These are phyloP conservation scores for Acrocalymma vagum DNA, from an alignment of 2,329 filamentous ascomycete species.

Conservation along the genomic window DNA sequence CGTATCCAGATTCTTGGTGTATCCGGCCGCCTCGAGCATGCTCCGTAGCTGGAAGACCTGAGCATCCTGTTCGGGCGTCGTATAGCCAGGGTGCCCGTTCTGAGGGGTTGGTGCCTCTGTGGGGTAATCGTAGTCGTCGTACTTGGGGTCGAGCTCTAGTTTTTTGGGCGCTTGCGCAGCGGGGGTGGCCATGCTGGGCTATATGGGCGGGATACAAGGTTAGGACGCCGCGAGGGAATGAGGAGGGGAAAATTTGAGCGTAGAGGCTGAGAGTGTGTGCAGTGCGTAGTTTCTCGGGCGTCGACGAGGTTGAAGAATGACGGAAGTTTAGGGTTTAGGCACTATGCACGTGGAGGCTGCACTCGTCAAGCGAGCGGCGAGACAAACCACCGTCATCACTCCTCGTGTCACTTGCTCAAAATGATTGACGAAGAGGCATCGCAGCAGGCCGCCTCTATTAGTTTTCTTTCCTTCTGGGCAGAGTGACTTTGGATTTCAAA, in stretches of 20 bases:
- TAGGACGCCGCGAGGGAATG: neutral
- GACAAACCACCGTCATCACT: constrained; percentile 16
- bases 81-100: constrained; percentile 86
- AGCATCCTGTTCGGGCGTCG: constrained; percentile 86
- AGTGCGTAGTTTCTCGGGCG: no score
- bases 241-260: neutral
- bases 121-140: constrained; percentile 96
- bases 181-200: constrained; percentile 40
- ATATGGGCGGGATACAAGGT: neutral
- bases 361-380: constrained; percentile 28
- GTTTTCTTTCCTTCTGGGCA: neutral
- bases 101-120: constrained; percentile 74
- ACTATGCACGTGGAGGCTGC: constrained; percentile 32
- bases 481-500: neutral
- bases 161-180: constrained; percentile 23
- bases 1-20: constrained; percentile 86
- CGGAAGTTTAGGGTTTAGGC: constrained; percentile 28
- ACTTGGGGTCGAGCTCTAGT: constrained; percentile 79
- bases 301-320: constrained; percentile 35
- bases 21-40: constrained; percentile 84
- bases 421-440: constrained; percentile 15
- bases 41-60: constrained; percentile 85
- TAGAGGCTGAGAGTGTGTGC: neutral
- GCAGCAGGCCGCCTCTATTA: constrained; percentile 12
- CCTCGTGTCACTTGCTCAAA: constrained; percentile 1